Evolutionary conservation across 129 eudicot species (phyloP), one percentile per base, ranked within the genome.

Genomic region (Ambrosia trifida): DNA sequence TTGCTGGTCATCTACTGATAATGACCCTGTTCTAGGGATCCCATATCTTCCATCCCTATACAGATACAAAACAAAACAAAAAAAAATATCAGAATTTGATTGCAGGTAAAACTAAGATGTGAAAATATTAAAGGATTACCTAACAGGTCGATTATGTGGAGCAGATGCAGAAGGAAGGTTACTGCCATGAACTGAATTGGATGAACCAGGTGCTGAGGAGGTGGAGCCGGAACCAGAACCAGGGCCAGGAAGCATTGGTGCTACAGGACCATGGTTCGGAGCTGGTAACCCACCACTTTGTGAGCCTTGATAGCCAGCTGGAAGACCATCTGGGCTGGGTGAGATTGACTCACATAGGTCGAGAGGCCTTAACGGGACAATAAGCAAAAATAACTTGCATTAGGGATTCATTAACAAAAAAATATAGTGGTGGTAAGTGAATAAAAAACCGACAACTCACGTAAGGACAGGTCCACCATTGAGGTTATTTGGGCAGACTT

Each of bases 1-100:
- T 73, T 89, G 96, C 70, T 89, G 97, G 61, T 94, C 98, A 56
- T 94, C 93, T 61, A 72, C 85, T 19, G 96, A 75, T 68, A 85
- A 82, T 28, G 96, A 77, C 70, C 83, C 80, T 33, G 95, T 69
- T 64, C 98, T 90, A 18, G 93, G 87, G 54, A 84, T 80, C 52
- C 84, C 82, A 51, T 85, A 87, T 81, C 98, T 87, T 68, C 81
- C 92, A 64, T 85, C 98, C 83, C 96, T 82, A 71, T 51, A 69
- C 0, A 78, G 7, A 16, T 43, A 62, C 31, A 69, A 73, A 62
- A 45, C 24, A 64, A 50, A 44, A n/a, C n/a, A n/a, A 12, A 46
- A 14, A 12, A 19, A n/a, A 73, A 46, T 30, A 53, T 79, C 24
- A 79, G 35, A 69, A 53, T 46, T 41, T 51, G 68, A 41, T 7